Base-by-base conservation (phyloP, 495 filamentous ascomycete genomes). In the Barbatosphaeria neglecta region DNA sequence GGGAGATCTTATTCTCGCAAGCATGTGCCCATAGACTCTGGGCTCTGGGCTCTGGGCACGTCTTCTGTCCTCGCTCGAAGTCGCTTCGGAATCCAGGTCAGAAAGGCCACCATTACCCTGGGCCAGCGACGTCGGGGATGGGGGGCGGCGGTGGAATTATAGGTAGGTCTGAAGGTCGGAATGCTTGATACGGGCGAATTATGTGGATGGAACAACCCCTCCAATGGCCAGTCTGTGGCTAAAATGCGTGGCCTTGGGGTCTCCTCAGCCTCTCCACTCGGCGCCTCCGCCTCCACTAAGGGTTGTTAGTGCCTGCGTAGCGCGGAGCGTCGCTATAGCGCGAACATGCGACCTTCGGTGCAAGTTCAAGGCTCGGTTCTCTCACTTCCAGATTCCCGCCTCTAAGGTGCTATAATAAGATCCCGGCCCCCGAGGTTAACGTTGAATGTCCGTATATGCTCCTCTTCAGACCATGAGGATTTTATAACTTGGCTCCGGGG, bases 21-120 rank as follows among this genome's bases (percentile, higher is more conserved):
- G 45, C 61, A 64, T 64, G 51, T 35, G 2, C 31, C 6, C 13
- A n/a, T 15, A 35, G 31, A n/a, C 31, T 35, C 31, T n/a, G n/a
- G n/a, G n/a, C n/a, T n/a, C n/a, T n/a, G n/a, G n/a, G n/a, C n/a
- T n/a, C n/a, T n/a, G n/a, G n/a, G n/a, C n/a, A n/a, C n/a, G n/a
- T n/a, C n/a, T n/a, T n/a, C n/a, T n/a, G 7, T 35, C 31, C 31
- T 35, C 31, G 15, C 31, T 35, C 9, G 9, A 10, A 15, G 31
- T n/a, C 13, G 9, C 31, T 35, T 35, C 31, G 24, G 4, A 25
- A 25, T 35, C 13, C 31, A 4, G 5, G 9, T n/a, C 6, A n/a
- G 1, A 35, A 35, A 35, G 2, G 31, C 10, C 31, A 15, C 5
- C 10, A 6, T 5, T n/a, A 5, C 31, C 13, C 31, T 31, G 15